These are phyloP conservation scores for Boletus bicolor DNA, from an alignment of 768 basidiomycete genomes.

Conservation along the genomic window DNA sequence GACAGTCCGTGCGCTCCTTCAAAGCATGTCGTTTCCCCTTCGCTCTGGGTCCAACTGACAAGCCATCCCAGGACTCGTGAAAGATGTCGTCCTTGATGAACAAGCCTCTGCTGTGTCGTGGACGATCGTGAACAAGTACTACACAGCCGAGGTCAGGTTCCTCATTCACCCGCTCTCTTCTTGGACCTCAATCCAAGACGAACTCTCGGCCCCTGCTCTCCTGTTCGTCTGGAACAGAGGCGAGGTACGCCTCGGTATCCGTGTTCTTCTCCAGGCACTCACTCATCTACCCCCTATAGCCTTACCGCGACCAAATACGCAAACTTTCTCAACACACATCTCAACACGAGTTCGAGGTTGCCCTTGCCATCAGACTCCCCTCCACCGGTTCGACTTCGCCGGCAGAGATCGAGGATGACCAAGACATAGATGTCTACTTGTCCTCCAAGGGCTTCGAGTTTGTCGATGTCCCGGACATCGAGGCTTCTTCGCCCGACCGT, in stretches of 20 bases:
- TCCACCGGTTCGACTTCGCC: conserved; percentile 13
- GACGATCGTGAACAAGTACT: conserved; percentile 80
- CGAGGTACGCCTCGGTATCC: conserved; percentile 46
- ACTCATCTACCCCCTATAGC: conserved; percentile 34
- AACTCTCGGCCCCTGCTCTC: conserved; percentile 54
- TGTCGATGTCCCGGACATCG: conserved; percentile 41
- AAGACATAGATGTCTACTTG: conserved; percentile 62
- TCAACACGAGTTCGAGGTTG: conserved; percentile 64
- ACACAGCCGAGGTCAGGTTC: conserved; percentile 74
- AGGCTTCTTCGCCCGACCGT: conserved; percentile 9
- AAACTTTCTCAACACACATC: conserved; percentile 47
- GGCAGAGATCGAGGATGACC: conserved; percentile 42
- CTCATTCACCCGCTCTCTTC: conserved; percentile 46
- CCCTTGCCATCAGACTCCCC: conserved; percentile 60
- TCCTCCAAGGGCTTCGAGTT: conserved; percentile 76
- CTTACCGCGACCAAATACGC: conserved; percentile 55
- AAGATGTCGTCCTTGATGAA: conserved; percentile 17
- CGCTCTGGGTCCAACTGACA: conserved; percentile 16
- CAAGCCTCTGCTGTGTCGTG: conserved; percentile 47
- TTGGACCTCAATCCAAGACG: conserved; percentile 40
- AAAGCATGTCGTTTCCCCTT: conserved; percentile 17
- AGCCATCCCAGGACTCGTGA: conserved; percentile 21
- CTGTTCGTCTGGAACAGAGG: conserved; percentile 68
- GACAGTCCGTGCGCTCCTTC: conserved; percentile 21
- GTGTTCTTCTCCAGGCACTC: not conserved